Conservation (phyloP, 163 green algal species). For the Volvox carteri region DNA sequence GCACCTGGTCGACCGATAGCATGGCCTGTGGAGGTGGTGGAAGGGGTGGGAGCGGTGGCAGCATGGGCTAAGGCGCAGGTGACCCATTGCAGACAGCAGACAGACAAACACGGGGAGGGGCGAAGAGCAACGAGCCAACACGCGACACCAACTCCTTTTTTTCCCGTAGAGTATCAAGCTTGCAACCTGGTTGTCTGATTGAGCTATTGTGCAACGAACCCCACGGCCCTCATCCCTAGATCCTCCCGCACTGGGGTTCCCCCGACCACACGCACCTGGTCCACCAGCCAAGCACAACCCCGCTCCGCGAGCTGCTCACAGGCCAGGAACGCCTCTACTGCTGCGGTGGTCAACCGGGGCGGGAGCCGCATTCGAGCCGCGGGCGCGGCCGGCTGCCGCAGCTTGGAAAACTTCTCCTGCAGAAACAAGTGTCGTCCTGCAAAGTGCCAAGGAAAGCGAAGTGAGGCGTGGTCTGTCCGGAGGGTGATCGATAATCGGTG, state of each 20-base stretch:
- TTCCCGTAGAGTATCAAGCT: not conserved
- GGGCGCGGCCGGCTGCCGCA: slow-evolving; percentile 36
- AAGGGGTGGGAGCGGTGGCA: not conserved
- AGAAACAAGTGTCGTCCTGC: slow-evolving; percentile 58
- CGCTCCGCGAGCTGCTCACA: slow-evolving; percentile 48
- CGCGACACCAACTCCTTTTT: not conserved
- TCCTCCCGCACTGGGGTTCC: too few relatives aligned
- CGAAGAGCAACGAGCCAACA: not conserved
- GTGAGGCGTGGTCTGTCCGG: too few relatives aligned
- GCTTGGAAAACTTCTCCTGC: slow-evolving; percentile 59
- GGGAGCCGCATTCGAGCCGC: slow-evolving; percentile 40
- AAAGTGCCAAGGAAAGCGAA: too few relatives aligned
- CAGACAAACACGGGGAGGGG: not conserved
- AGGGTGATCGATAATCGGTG: too few relatives aligned
- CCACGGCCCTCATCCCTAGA: too few relatives aligned
- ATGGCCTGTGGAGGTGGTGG: slow-evolving; percentile 31
- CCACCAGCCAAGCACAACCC: slow-evolving; percentile 37
- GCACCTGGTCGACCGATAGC: not conserved
- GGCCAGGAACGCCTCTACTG: slow-evolving; percentile 54
- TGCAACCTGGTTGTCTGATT: too few relatives aligned
- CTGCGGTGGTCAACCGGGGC: slow-evolving; percentile 48
- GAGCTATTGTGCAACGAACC: too few relatives aligned
- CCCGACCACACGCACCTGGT: slow-evolving; percentile 51
- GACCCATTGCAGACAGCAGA: too few relatives aligned
- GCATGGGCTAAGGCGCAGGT: too few relatives aligned